A percentile compares a stretch with the other conserved stretches of the same genome.
phyloP scores from a whole-genome alignment of 2,329 filamentous ascomycete species.

The Diaporthe aspalathi region DNA sequence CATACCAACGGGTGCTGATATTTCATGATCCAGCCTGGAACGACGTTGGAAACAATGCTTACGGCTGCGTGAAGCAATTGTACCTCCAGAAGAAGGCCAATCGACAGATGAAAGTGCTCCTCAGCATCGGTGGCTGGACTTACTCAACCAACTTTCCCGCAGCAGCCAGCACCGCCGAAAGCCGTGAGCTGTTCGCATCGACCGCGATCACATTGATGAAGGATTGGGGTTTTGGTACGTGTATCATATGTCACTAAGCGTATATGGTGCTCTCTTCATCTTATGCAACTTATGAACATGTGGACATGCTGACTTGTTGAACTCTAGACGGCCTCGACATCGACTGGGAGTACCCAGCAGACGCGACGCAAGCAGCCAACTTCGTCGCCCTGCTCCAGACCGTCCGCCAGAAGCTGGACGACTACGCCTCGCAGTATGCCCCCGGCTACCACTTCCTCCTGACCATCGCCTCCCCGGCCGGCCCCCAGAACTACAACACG shows the following conservation, averaged over 20 bases:
- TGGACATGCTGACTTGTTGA: not conserved
- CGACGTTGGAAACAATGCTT: conserved; percentile 76
- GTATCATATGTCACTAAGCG: too few species aligned
- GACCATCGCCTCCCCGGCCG: conserved; percentile 64
- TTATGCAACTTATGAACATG: too few species aligned
- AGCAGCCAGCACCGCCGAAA: conserved; percentile 71
- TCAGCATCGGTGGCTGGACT: conserved; percentile 89
- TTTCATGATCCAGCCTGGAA: conserved; percentile 61
- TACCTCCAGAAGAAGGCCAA: conserved; percentile 81
- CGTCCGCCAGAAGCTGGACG: conserved; percentile 60
- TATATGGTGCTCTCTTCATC: too few species aligned
- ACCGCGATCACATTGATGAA: conserved; percentile 76
- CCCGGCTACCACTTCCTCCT: conserved; percentile 64
- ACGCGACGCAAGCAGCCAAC: conserved; percentile 55
- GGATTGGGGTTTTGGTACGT: conserved; percentile 64
- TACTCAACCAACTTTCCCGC: conserved; percentile 81
- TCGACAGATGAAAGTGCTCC: conserved; percentile 79
- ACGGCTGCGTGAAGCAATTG: conserved; percentile 84
- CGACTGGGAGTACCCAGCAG: conserved; percentile 56
- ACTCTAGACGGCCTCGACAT: conserved; percentile 61
- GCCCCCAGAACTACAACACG: conserved; percentile 58
- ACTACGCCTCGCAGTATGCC: conserved; percentile 58
- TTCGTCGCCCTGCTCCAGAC: conserved; percentile 58
- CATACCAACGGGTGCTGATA: not conserved
- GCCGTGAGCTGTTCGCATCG: conserved; percentile 74